Evolutionary conservation across 1,284 basidiomycete species (phyloP), one percentile per base, ranked within the genome.

Genomic region (Tilletia caries): DNA sequence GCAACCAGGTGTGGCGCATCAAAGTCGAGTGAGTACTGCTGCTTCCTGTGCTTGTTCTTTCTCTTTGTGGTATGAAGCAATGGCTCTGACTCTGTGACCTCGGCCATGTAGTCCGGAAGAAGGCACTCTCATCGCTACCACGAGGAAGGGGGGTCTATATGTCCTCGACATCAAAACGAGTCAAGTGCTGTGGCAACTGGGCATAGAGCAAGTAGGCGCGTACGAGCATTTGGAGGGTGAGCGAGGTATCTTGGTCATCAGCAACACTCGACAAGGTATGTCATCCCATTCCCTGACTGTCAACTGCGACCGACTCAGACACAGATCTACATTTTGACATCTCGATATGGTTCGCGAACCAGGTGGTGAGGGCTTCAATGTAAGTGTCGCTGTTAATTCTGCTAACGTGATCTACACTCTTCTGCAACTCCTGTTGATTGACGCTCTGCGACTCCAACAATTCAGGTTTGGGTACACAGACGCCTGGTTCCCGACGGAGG

Each of bases 171-270:
- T 62, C 20, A n/a, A 2, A 33, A 62, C 58, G 13, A 37, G 23
- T 29, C 29, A 33, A 29, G 34, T 37, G 18, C 10, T 62, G 5
- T 62, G 58, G 58, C 29, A 62, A 20, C 32, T 62, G 6, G 27
- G 20, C 8, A 18, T 18, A 15, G 15, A 34, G 3, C 20, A 34
- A 20, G 33, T 62, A 10, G 32, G 32, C 58, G 18, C 32, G 10
- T 62, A 62, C 33, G 15, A 62, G 34, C 58, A 62, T 20, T 29
- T 62, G 58, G 58, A 62, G n/a, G 58, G 58, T 6, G 58, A 33
- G 13, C 27, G 32, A 15, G 58, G 58, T 12, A 34, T 62, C 18
- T n/a, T 62, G 29, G 58, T 62, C 15, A 62, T 62, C 29, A 34
- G 34, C 15, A 62, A n/a, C 12, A 50, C 13, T 13, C 12, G 20